Evolutionary conservation across 2,329 filamentous ascomycete genomes (phyloP).

Genomic region (Macrophomina tecta): DNA sequence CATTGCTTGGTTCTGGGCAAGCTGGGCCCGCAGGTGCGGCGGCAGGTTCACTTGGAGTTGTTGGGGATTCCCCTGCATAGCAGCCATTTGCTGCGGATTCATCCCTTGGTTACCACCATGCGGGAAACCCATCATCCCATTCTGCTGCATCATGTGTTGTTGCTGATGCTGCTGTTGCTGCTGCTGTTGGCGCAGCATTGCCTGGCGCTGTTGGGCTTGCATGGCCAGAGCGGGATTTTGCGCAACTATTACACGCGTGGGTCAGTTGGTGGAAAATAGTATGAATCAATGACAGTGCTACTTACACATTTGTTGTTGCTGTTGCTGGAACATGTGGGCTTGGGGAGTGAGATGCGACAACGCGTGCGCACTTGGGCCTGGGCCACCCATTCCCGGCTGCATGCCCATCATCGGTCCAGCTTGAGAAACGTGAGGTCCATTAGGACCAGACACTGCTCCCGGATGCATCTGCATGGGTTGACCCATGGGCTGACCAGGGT

Average conservation of each 20-base stretch:
- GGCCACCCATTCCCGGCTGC: conserved; percentile 69
- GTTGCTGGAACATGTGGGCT: conserved; percentile 59
- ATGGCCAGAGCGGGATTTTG: conserved; percentile 44
- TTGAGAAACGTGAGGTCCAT: conserved; percentile 73
- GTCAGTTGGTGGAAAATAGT: not conserved
- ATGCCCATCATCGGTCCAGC: conserved; percentile 77
- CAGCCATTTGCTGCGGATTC: conserved; percentile 59
- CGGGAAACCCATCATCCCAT: conserved; percentile 61
- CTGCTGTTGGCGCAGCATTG: conserved; percentile 53
- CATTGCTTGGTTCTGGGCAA: conserved; percentile 40
- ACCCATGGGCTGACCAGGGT: conserved; percentile 71
- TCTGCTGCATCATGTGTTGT: conserved; percentile 55
- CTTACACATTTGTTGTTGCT: conserved; percentile 43
- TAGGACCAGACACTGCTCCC: conserved; percentile 70
- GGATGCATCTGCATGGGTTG: conserved; percentile 77
- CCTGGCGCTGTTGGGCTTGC: conserved; percentile 54
- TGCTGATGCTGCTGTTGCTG: conserved; percentile 60
- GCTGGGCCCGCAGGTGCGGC: conserved; percentile 41
- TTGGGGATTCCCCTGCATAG: conserved; percentile 50
- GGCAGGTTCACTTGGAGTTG: conserved; percentile 52
- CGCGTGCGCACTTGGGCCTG: conserved; percentile 68
- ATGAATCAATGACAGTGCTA: not conserved
- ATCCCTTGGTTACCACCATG: conserved; percentile 61
- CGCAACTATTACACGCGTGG: not conserved
- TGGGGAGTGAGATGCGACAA: conserved; percentile 74